Conservation (phyloP, 2,329 filamentous ascomycete genomes). For the Aquanectria penicillioides region DNA sequence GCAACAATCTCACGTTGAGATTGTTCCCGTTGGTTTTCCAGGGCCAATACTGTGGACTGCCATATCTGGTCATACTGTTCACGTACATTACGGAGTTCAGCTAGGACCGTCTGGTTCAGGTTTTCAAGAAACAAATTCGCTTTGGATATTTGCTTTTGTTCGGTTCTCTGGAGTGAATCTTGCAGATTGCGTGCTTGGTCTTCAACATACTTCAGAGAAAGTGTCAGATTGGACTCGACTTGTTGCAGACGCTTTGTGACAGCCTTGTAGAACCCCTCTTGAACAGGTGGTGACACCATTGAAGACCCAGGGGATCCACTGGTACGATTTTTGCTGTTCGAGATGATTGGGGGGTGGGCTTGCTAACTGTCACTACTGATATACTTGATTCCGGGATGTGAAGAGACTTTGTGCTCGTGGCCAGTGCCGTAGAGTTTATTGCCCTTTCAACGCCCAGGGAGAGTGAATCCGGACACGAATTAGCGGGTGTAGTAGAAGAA, state of each 20-base stretch:
- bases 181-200: constrained; percentile 92
- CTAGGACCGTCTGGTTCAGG: constrained; percentile 87
- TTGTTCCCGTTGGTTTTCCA: constrained; percentile 88
- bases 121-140: constrained; percentile 83
- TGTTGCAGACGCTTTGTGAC: constrained; percentile 92
- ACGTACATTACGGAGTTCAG: constrained; percentile 80
- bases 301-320: constrained; percentile 41
- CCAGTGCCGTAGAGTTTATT: constrained; percentile 20
- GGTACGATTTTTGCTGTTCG: constrained; percentile 41
- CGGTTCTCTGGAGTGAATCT: constrained; percentile 85
- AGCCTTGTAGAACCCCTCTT: constrained; percentile 98
- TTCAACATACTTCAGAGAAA: constrained; percentile 95
- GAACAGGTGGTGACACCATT: constrained; percentile 77
- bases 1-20: constrained; percentile 86
- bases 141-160: constrained; percentile 87
- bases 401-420: constrained; percentile 24
- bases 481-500: constrained; percentile 29
- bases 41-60: constrained; percentile 92
- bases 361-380: constrained; percentile 17
- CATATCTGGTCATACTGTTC: constrained; percentile 95
- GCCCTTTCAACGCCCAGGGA: constrained; percentile 21
- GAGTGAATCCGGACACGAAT: constrained; percentile 26
- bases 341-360: constrained; percentile 24
- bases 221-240: constrained; percentile 90
- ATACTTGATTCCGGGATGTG: constrained; percentile 18